These are phyloP conservation scores for Lactarius quietus DNA, from an alignment of 768 basidiomycete species.

Conservation along the genomic window DNA sequence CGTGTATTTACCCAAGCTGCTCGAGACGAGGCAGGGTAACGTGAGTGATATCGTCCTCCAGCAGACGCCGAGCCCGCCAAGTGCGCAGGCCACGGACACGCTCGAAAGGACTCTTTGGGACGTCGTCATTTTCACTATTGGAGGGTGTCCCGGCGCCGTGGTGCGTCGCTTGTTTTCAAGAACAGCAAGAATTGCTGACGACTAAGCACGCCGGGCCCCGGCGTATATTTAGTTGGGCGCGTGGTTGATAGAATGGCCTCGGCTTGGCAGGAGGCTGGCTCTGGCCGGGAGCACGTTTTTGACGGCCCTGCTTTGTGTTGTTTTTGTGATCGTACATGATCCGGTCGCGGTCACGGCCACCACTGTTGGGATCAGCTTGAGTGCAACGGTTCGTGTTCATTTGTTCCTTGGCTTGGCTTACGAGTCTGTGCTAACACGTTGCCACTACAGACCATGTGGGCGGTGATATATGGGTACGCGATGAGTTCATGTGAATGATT, in stretches of 20 bases:
- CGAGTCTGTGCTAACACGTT: background rate
- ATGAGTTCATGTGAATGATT: background rate
- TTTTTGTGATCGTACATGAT: conserved; percentile 59
- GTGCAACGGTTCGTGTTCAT: conserved; percentile 54
- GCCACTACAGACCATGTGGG: conserved; percentile 59
- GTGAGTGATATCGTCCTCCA: conserved; percentile 8
- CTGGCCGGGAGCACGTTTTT: conserved; percentile 71
- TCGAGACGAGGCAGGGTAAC: conserved; percentile 53
- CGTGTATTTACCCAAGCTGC: conserved; percentile 80
- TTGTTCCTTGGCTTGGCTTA: background rate
- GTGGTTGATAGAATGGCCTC: conserved; percentile 63
- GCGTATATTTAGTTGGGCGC: conserved; percentile 69
- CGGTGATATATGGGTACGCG: conserved; percentile 71
- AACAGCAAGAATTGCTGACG: background rate
- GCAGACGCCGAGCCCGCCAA: conserved; percentile 20
- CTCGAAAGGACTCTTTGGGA: conserved; percentile 73
- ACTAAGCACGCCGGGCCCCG: background rate
- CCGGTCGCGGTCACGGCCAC: conserved; percentile 59
- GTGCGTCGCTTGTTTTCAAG: conserved; percentile 42
- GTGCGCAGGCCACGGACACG: conserved; percentile 37
- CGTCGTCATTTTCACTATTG: conserved; percentile 80
- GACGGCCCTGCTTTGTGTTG: conserved; percentile 69
- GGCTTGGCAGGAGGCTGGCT: conserved; percentile 65
- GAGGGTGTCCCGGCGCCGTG: conserved; percentile 80
- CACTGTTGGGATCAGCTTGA: conserved; percentile 74